A percentile compares a stretch with the other conserved stretches of the same genome.
Conservation (phyloP, 306 rosid genomes). For the Prunus mira region DNA sequence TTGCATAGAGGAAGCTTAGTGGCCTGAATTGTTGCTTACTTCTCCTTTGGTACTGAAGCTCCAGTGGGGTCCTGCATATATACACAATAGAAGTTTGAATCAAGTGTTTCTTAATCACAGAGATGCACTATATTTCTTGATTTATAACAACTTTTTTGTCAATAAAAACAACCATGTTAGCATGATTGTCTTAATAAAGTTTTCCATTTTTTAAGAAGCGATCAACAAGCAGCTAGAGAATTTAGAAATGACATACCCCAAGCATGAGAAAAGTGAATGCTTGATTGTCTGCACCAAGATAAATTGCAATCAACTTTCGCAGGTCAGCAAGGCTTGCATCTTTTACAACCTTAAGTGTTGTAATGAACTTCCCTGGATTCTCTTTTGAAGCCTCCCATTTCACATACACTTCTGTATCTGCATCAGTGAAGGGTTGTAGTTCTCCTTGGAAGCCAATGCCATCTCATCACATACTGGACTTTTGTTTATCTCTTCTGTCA, state of each 20-base stretch:
- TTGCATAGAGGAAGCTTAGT: no score
- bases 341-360: slow-evolving; percentile 10
- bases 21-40: slow-evolving; percentile 1
- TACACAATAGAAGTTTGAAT: no score
- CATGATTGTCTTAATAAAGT: no score
- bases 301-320: slow-evolving; percentile 13
- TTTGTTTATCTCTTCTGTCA: not conserved
- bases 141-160: no score
- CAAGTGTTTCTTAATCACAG: not conserved
- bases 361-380: not conserved
- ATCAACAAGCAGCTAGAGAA: not conserved
- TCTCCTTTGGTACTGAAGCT: not conserved
- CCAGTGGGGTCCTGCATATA: no score
- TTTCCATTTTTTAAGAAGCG: not conserved
- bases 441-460: slow-evolving; percentile 19
- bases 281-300: slow-evolving; percentile 11
- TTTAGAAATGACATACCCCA: slow-evolving; percentile 2
- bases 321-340: slow-evolving; percentile 17
- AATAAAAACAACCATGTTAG: no score
- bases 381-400: no score
- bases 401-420: no score
- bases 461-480: not conserved
- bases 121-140: no score
- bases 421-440: slow-evolving; percentile 2
- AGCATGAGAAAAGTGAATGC: slow-evolving; percentile 10